Evolutionary conservation across 2,329 filamentous ascomycete species (phyloP), one percentile per base, ranked within the genome.

Genomic region (Hypoxylon sp.): DNA sequence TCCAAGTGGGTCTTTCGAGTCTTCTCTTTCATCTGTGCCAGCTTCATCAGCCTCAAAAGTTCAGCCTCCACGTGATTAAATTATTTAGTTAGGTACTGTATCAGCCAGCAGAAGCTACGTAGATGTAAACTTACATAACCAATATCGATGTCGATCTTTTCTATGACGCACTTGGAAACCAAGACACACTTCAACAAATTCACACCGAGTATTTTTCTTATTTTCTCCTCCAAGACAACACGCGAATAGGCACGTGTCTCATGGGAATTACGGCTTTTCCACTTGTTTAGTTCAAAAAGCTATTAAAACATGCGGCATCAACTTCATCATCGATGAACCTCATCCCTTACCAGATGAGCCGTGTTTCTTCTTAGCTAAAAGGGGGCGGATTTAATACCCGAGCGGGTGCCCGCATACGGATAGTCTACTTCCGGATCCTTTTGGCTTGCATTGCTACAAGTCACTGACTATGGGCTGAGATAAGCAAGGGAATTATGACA

Each of bases 21-120:
- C n/a, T n/a, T n/a, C n/a, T n/a, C n/a, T n/a, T n/a, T n/a, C n/a
- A n/a, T 7, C 15, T 7, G 15, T 21, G 25, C 23, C 25, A 29
- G 16, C 26, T 25, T 19, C 11, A 50, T 55, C 51, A 55, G 51
- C 51, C 51, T 55, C 46, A 51, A 50, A 23, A 32, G n/a, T 25
- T 47, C 51, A 34, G 37, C 37, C 42, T 47, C 43, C 46, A 55
- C 51, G 46, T 55, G 51, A 54, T n/a, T n/a, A n/a, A n/a, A n/a
- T n/a, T n/a, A n/a, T n/a, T n/a, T 34, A 19, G n/a, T 9, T 29
- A 35, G 8, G 20, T 31, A 42, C 17, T 26, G 25, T n/a, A n/a
- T n/a, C n/a, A n/a, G n/a, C n/a, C n/a, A n/a, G n/a, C n/a, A n/a
- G n/a, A n/a, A n/a, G n/a, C n/a, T n/a, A n/a, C n/a, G n/a, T n/a